Base-by-base conservation (phyloP, 805 yeast genomes). In the Metschnikowia sp. region DNA sequence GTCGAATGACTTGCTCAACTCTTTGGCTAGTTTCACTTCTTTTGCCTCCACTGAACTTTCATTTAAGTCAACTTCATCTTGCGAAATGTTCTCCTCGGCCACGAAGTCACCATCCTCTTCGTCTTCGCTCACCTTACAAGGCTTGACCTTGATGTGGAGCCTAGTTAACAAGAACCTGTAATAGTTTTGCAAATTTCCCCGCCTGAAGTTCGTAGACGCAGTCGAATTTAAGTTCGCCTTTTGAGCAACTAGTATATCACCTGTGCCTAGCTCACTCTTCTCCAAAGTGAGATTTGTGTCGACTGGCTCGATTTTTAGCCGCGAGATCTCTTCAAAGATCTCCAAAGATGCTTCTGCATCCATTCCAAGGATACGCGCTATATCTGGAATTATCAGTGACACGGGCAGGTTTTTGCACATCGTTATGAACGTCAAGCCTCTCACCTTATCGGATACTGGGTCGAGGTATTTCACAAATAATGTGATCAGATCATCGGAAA, bases 381-480 rank as follows among this genome's bases (percentile, higher is more conserved):
- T 47, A 1, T 69, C 60, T 10, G 74, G 72, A 3, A 70, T 53
- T 13, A 84, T 49, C 2, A 65, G 60, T 0, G 69, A 66, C 7
- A 84, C 63, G 1, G 62, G 58, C 18, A 76, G 79, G 40, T 76
- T 77, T 43, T 75, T 75, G 10, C 75, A 63, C 1, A 86, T 81
- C 15, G 74, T 64, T 3, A 74, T 61, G 56, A 87, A 86, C 0
- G 87, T 78, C 15, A 86, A 65, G 1, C 96, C 96, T n/a, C 62
- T 65, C n/a, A 88, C 61, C 5, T 71, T 62, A 60, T 82, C 85
- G 0, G 65, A 56, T 4, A 61, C 59, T 1, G 74, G 75, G 58
- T 89, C 91, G 65, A 85, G 89, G 52, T 75, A 75, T 63, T 90
- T 89, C 42, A 89, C 55, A 54, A 84, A 81, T 9, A 68, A 43